These are phyloP conservation scores for Phytophthora nicotianae DNA, from an alignment of 352 stramenopile species.

Conservation along the genomic window DNA sequence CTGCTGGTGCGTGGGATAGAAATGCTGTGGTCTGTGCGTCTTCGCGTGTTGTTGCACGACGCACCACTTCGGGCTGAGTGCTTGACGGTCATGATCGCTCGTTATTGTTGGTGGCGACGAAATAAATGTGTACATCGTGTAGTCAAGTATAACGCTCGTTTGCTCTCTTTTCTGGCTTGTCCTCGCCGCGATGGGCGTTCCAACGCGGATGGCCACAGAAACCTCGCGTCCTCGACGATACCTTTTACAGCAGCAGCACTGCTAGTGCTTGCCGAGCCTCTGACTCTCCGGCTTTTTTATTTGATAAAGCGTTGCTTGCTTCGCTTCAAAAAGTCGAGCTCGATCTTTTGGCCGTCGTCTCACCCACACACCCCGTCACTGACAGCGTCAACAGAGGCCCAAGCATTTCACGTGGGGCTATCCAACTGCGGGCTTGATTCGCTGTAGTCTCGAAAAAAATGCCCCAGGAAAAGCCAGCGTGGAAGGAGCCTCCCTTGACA, in stretches of 20 bases:
- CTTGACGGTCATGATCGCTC: not conserved
- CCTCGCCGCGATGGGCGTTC: conserved; percentile 16
- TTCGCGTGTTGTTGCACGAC: not conserved
- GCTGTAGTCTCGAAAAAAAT: conserved; percentile 23
- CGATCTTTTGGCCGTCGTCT: conserved; percentile 6
- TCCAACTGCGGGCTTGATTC: conserved; percentile 2
- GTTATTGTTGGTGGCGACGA: not conserved
- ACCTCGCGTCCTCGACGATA: conserved; percentile 2
- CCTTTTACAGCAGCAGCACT: conserved; percentile 7
- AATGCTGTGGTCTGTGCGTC: not conserved
- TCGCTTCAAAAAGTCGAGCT: not conserved
- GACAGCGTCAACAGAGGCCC: not conserved
- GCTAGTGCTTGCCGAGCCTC: conserved; percentile 9
- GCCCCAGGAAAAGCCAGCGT: conserved; percentile 15
- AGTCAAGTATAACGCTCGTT: not conserved
- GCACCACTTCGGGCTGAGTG: not conserved
- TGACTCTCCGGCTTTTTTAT: conserved; percentile 29
- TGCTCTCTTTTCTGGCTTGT: conserved; percentile 15
- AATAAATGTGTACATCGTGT: not conserved
- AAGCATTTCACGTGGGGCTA: conserved; percentile 11
- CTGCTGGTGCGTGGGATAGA: conserved; percentile 27
- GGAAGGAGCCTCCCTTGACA: conserved; percentile 5
- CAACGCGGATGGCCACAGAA: conserved; percentile 24
- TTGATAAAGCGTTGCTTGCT: not conserved
- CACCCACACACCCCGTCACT: not conserved